phyloP scores from a whole-genome alignment of 108 stramenopile genomes.

The Aurantiochytrium sp. region DNA sequence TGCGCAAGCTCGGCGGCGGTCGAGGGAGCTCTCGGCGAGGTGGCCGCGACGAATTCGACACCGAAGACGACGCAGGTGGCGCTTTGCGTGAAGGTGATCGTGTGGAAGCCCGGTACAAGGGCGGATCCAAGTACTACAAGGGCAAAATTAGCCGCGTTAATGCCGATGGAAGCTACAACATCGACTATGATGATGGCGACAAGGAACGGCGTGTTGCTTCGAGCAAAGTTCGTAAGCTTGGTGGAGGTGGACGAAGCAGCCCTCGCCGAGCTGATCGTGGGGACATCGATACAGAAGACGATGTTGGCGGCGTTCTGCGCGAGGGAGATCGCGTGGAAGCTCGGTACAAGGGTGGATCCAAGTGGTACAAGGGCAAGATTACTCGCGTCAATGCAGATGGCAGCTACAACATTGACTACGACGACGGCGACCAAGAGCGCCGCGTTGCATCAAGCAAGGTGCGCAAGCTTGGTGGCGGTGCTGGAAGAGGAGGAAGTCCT shows the following conservation, averaged over 20 bases:
- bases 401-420: slow-evolving; percentile 22
- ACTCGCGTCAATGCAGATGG: neutral
- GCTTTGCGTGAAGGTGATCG: neutral
- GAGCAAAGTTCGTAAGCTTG: neutral
- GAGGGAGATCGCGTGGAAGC: neutral
- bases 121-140: slow-evolving; percentile 1
- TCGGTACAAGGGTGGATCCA: neutral
- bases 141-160: neutral
- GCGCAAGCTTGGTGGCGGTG: neutral
- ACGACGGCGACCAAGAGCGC: slow-evolving; percentile 36
- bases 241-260: neutral
- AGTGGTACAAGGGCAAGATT: slow-evolving; percentile 10
- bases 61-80: neutral
- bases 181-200: slow-evolving; percentile 37
- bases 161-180: slow-evolving; percentile 14
- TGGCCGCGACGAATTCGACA: neutral
- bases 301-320: neutral
- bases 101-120: slow-evolving; percentile 18
- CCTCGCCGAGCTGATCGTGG: too few relatives aligned
- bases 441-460: neutral
- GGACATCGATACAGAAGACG: too few relatives aligned
- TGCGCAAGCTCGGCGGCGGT: neutral
- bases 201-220: slow-evolving; percentile 11
- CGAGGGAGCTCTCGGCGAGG: slow-evolving; percentile 1
- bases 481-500: too few relatives aligned